Base-by-base conservation (phyloP, 2,329 filamentous ascomycete genomes). In the Metarhizium sp. region DNA sequence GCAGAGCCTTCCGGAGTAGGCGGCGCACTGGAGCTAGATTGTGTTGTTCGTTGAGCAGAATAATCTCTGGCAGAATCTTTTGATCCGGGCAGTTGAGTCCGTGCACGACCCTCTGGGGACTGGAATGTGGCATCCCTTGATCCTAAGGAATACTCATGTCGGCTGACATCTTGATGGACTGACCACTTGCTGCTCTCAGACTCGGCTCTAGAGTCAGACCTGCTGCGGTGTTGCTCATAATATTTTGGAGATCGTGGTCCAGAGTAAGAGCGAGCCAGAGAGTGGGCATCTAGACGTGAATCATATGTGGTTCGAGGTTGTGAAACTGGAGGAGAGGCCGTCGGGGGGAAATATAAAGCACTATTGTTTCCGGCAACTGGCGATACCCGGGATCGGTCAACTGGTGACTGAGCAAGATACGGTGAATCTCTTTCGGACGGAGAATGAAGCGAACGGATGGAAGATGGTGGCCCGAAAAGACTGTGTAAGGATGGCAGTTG, bases 401-500 rank as follows among this genome's bases (percentile, higher is more conserved):
- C 62, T 5, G 78, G 74, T 20, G 78, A 80, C 7, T 71, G 64
- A 38, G 73, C 69, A 47, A 70, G 63, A 47, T 75, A 73, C 42
- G 72, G 65, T 18, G 68, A 67, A n/a, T 72, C 71, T 29, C 75
- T 73, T 38, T 80, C 78, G 20, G 73, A 72, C 25, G 78, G 74
- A 42, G 78, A 78, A 57, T 73, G 71, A 51, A 75, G 61, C 30
- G 75, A 69, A 51, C 74, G 71, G 38, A 73, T 67, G 49, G 73
- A 66, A 5, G 75, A 67, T 11, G 75, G 70, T 6, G 76, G 76
- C 2, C 78, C 78, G 60, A 83, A 81, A 16, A 84, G 67, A 60
- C 79, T 82, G 66, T 78, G 82, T 59, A 84, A 62, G 6, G 80
- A 76, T 2, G 80, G 80, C 25, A 83, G 73, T 61, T 79, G 76